These are phyloP conservation scores for Alnus rubra DNA, from an alignment of 306 rosid genomes.

Conservation along the genomic window DNA sequence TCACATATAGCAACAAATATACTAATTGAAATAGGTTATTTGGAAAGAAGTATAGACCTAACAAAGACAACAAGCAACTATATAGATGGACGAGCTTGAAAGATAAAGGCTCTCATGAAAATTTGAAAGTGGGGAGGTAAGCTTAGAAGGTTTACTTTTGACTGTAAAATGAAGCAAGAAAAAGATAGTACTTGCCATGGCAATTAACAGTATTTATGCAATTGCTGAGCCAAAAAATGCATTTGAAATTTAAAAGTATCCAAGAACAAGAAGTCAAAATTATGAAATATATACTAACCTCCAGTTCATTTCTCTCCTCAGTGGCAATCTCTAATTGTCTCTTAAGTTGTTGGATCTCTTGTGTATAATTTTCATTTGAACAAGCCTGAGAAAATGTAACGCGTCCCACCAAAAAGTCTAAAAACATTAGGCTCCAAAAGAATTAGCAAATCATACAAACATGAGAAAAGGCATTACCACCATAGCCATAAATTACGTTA, in stretches of 20 bases:
- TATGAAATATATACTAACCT: conserved; percentile 49
- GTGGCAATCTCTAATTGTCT: conserved; percentile 60
- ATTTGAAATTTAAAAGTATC: conserved; percentile 7
- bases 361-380: conserved; percentile 41
- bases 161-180: neutral
- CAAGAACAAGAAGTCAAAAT: conserved; percentile 13
- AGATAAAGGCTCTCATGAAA: neutral
- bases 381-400: conserved; percentile 43
- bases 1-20: neutral
- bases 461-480: neutral
- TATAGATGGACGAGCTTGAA: neutral
- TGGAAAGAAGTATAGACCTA: neutral
- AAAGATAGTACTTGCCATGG: conserved; percentile 11
- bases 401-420: conserved; percentile 28
- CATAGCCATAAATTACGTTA: neutral
- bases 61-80: neutral
- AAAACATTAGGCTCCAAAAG: neutral
- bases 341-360: conserved; percentile 59
- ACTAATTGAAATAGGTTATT: neutral
- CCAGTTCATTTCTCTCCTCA: conserved; percentile 66
- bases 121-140: neutral
- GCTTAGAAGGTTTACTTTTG: neutral
- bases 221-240: conserved; percentile 11
- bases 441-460: neutral
- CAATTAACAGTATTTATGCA: neutral